Percentiles rank a stretch among this genome's conserved stretches.
Evolutionary conservation across 805 yeast genomes (phyloP).

Genomic region (Nakazawaea sp.): DNA sequence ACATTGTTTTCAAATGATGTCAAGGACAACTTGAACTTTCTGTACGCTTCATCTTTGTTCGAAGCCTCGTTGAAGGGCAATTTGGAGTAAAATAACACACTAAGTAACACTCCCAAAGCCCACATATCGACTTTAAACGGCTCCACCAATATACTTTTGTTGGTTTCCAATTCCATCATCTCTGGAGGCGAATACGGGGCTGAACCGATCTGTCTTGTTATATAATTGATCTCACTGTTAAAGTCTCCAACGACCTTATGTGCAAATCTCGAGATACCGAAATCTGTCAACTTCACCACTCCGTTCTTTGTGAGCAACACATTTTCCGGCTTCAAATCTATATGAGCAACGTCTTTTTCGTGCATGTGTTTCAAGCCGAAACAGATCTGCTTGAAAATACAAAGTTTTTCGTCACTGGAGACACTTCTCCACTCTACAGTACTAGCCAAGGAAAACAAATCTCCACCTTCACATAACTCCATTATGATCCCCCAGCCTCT

Average conservation of each 20-base stretch:
- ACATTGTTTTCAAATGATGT: conserved; percentile 22
- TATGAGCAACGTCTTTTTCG: conserved; percentile 59
- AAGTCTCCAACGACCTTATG: conserved; percentile 47
- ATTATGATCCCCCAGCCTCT: conserved; percentile 76
- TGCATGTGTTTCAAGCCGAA: conserved; percentile 59
- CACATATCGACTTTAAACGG: conserved; percentile 67
- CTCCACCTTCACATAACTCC: conserved; percentile 58
- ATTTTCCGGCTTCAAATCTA: conserved; percentile 74
- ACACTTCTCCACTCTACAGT: conserved; percentile 55
- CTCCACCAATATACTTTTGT: conserved; percentile 26
- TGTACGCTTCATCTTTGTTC: conserved; percentile 37
- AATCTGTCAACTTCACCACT: conserved; percentile 63
- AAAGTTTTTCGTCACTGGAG: conserved; percentile 45
- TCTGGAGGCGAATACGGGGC: conserved; percentile 83
- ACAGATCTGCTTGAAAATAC: conserved; percentile 63
- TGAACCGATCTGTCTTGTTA: conserved; percentile 57
- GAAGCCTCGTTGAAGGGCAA: conserved; percentile 55
- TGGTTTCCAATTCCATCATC: conserved; percentile 45
- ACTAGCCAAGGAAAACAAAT: conserved; percentile 47
- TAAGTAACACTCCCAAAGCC: conserved; percentile 65
- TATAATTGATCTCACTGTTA: conserved; percentile 27
- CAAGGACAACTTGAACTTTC: conserved; percentile 50
- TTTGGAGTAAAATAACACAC: conserved; percentile 48
- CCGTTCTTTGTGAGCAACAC: conserved; percentile 54
- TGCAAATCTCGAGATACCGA: conserved; percentile 67